phyloP scores from a whole-genome alignment of 1,284 basidiomycete species.

The Ustilago shanxiensis region DNA sequence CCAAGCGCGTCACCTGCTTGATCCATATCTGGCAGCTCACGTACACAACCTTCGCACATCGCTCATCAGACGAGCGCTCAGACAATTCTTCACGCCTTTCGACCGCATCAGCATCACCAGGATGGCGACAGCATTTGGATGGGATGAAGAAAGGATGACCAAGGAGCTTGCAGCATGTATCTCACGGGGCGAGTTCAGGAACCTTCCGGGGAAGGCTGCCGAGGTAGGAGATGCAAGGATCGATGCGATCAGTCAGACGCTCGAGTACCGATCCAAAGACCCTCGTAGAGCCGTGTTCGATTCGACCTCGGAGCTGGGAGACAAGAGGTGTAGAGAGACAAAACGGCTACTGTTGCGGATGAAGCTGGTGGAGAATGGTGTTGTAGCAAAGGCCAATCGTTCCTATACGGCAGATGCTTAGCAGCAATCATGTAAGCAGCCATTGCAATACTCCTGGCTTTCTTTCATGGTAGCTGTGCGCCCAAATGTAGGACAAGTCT shows the following conservation, averaged over 20 bases:
- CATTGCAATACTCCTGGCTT: neutral
- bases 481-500: neutral
- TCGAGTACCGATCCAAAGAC: constrained; percentile 81
- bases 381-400: constrained; percentile 34
- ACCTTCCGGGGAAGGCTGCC: constrained; percentile 80
- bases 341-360: constrained; percentile 81
- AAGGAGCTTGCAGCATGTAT: constrained; percentile 80
- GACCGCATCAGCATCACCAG: constrained; percentile 81
- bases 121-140: constrained; percentile 86
- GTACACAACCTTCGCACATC: constrained; percentile 68
- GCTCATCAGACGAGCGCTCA: constrained; percentile 69
- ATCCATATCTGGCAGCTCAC: constrained; percentile 79
- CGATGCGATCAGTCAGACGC: constrained; percentile 74
- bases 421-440: neutral
- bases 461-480: neutral
- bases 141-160: constrained; percentile 79
- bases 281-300: constrained; percentile 80
- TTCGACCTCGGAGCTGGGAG: constrained; percentile 79
- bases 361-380: constrained; percentile 74
- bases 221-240: constrained; percentile 82
- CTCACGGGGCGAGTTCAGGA: constrained; percentile 80
- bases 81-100: constrained; percentile 83
- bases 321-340: constrained; percentile 79
- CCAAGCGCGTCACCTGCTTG: constrained; percentile 80
- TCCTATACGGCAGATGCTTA: constrained; percentile 25